These are phyloP conservation scores for Heliamphora pulchella DNA, from an alignment of 179 eudicot species.

Conservation along the genomic window DNA sequence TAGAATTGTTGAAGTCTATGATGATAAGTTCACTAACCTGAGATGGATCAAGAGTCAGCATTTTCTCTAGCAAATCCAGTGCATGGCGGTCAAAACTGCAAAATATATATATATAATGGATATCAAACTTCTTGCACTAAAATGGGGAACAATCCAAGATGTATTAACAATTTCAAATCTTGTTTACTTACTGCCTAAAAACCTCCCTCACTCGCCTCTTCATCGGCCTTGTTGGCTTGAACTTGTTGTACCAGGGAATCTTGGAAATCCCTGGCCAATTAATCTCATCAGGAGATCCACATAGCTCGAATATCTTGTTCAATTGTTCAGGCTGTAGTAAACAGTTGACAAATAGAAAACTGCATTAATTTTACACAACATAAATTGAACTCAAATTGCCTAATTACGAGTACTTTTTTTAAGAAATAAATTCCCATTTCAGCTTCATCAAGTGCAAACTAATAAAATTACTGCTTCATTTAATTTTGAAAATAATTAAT, in stretches of 20 bases:
- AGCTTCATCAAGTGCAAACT: not conserved
- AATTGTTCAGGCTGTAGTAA: conserved; percentile 63
- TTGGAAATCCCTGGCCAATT: conserved; percentile 84
- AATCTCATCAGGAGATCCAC: conserved; percentile 76
- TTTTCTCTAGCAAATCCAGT: conserved; percentile 66
- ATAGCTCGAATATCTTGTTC: conserved; percentile 72
- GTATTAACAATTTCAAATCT: conserved; percentile 3
- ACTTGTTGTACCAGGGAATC: conserved; percentile 73
- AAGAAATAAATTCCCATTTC: not conserved
- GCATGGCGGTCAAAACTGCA: conserved; percentile 73
- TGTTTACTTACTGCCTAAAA: conserved; percentile 49
- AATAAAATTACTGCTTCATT: not conserved
- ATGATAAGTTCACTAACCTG: conserved; percentile 36
- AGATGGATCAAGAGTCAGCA: conserved; percentile 78
- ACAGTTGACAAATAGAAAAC: conserved; percentile 1
- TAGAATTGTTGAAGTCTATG: not conserved
- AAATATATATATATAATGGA: conserved; percentile 8
- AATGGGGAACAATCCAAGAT: not conserved
- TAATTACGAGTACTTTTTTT: not conserved
- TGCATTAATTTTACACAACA: not conserved
- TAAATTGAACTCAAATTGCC: not conserved
- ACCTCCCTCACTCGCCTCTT: conserved; percentile 63
- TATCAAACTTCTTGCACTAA: conserved; percentile 1
- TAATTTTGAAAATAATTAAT: not conserved
- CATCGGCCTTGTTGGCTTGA: conserved; percentile 62